Conservation (phyloP, 208 protist genomes). For the Crithidia fasciculata region DNA sequence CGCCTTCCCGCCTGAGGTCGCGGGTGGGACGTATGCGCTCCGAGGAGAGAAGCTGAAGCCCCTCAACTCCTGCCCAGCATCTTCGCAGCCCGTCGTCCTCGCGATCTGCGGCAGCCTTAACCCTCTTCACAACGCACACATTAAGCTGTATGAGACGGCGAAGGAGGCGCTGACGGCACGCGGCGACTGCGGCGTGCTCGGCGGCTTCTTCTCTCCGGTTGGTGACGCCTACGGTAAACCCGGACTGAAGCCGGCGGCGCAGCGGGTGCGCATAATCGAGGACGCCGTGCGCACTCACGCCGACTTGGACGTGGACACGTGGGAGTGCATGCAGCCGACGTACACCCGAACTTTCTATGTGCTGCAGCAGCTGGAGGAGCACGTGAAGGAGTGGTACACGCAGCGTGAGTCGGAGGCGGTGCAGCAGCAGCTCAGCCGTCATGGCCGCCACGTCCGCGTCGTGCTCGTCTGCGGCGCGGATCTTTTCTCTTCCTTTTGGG, state of each 20-base stretch:
- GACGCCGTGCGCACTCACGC: constrained; percentile 45
- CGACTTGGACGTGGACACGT: constrained; percentile 62
- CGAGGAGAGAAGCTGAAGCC: constrained; percentile 45
- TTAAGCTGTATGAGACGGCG: constrained; percentile 60
- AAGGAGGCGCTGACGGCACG: constrained; percentile 26
- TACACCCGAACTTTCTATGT: constrained; percentile 75
- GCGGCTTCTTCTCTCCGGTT: constrained; percentile 86
- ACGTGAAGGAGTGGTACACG: constrained; percentile 54
- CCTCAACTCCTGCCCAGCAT: constrained; percentile 1
- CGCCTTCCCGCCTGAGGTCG: too few relatives aligned
- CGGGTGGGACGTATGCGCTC: constrained; percentile 3
- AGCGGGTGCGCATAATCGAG: constrained; percentile 52
- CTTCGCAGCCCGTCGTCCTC: constrained; percentile 48
- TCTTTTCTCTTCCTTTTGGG: constrained; percentile 77
- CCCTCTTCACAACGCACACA: constrained; percentile 80
- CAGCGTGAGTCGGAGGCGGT: constrained; percentile 21
- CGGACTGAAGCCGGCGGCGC: constrained; percentile 41
- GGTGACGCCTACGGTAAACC: constrained; percentile 80
- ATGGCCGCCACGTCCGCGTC: constrained; percentile 41
- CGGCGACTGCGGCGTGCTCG: constrained; percentile 41
- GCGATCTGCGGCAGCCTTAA: constrained; percentile 85
- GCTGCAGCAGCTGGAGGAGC: constrained; percentile 66
- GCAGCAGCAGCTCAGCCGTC: constrained; percentile 16
- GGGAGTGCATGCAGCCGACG: constrained; percentile 69
- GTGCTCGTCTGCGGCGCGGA: constrained; percentile 78